These are phyloP conservation scores for Sporisorium iseilematis-ciliati DNA, from an alignment of 1,284 basidiomycete genomes.

Conservation along the genomic window DNA sequence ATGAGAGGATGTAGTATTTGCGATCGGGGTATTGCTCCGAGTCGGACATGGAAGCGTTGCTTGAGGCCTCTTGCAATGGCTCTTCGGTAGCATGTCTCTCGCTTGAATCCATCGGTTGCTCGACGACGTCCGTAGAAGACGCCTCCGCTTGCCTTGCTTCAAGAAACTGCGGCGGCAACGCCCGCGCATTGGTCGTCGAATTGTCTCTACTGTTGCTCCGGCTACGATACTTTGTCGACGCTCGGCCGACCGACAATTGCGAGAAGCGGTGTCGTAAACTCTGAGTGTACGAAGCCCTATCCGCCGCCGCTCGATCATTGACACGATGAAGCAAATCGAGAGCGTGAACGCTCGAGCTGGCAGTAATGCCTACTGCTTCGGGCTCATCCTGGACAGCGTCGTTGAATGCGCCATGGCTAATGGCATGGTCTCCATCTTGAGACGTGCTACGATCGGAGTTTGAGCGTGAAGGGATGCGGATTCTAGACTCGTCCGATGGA, in stretches of 20 bases:
- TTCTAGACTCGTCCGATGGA: background rate
- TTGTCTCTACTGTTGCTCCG: constrained; percentile 31
- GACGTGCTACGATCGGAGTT: constrained; percentile 11
- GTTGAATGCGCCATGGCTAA: constrained; percentile 29
- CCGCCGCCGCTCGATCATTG: constrained; percentile 43
- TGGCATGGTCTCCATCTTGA: background rate
- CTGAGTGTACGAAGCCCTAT: constrained; percentile 18
- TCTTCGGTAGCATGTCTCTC: background rate
- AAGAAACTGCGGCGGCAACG: constrained; percentile 17
- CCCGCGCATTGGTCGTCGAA: background rate
- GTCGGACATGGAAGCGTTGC: background rate
- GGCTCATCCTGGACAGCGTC: constrained; percentile 30
- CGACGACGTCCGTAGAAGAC: background rate
- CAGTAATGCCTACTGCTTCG: constrained; percentile 31
- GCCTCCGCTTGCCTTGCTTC: constrained; percentile 2
- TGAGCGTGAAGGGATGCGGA: constrained; percentile 8
- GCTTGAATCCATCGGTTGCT: background rate
- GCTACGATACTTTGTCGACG: constrained; percentile 20
- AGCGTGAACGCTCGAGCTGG: constrained; percentile 39
- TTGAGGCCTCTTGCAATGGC: background rate
- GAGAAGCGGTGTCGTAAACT: constrained; percentile 30
- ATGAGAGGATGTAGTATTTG: constrained; percentile 60
- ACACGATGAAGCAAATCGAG: constrained; percentile 44
- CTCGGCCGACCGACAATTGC: constrained; percentile 32
- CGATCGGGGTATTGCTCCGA: constrained; percentile 36